Conservation (phyloP, 2,329 filamentous ascomycete genomes). For the Alternaria sp. region DNA sequence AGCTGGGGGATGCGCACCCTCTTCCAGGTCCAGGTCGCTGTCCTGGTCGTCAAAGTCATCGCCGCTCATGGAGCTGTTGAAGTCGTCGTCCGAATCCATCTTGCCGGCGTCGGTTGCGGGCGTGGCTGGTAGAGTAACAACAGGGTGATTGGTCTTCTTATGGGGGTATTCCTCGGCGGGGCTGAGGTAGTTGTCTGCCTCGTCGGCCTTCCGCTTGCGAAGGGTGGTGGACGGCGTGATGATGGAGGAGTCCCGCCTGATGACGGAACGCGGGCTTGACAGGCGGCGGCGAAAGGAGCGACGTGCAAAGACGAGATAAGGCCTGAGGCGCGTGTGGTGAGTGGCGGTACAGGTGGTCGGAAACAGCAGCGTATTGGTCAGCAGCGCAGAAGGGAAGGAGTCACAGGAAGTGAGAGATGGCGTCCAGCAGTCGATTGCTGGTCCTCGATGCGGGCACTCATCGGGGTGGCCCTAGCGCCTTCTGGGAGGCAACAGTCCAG, state of each 20-base stretch:
- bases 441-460: slow-evolving; percentile 11
- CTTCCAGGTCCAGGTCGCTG: slow-evolving; percentile 66
- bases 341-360: slow-evolving; percentile 5
- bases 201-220: slow-evolving; percentile 50
- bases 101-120: slow-evolving; percentile 51
- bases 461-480: slow-evolving; percentile 5
- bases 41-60: slow-evolving; percentile 78
- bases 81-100: slow-evolving; percentile 97
- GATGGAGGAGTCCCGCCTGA: slow-evolving; percentile 45
- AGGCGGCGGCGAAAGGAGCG: slow-evolving; percentile 36
- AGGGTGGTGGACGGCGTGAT: slow-evolving; percentile 45
- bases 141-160: slow-evolving; percentile 32
- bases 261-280: slow-evolving; percentile 46
- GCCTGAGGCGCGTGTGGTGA: slow-evolving; percentile 7
- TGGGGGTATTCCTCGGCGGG: slow-evolving; percentile 38
- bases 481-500: slow-evolving; percentile 6
- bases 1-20: slow-evolving; percentile 41
- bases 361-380: slow-evolving; percentile 11
- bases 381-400: slow-evolving; percentile 1
- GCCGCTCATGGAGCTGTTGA: slow-evolving; percentile 83
- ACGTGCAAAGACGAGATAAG: slow-evolving; percentile 10
- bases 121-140: slow-evolving; percentile 38
- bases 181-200: slow-evolving; percentile 36
- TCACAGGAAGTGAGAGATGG: slow-evolving; percentile 2
- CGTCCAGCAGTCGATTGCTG: slow-evolving; percentile 1